Percentiles rank a stretch among this genome's conserved stretches.
These are phyloP conservation scores for Amphirosellinia nigrospora DNA, from an alignment of 495 filamentous ascomycete species.

Conservation along the genomic window DNA sequence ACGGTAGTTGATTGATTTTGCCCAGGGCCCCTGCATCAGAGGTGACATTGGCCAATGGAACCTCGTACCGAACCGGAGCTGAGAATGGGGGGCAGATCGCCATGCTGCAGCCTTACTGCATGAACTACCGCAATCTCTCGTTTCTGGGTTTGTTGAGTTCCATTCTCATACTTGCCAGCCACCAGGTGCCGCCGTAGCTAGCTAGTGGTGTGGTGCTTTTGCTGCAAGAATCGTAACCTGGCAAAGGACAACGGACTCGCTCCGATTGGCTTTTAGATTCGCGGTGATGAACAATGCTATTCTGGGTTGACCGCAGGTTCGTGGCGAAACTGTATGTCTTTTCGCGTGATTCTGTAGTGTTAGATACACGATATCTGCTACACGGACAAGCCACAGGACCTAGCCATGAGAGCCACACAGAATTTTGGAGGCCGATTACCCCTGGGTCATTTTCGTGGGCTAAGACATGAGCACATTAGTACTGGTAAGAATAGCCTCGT, in stretches of 20 bases:
- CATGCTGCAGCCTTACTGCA: constrained; percentile 14
- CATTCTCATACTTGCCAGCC: background rate
- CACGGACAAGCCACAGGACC: no score
- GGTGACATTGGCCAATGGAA: background rate
- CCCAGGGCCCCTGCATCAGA: background rate
- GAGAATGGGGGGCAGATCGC: background rate
- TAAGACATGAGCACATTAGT: no score
- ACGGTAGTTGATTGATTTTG: constrained; percentile 11
- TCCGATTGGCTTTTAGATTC: constrained; percentile 7
- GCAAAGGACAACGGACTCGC: background rate
- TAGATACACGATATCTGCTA: no score
- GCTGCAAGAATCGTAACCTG: constrained; percentile 1
- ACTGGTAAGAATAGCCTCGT: no score
- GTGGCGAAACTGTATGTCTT: background rate
- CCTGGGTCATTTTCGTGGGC: no score
- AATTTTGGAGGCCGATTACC: no score
- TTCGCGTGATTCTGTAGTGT: background rate
- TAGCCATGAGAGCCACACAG: no score
- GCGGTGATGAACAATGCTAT: background rate
- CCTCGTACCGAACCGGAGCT: no score
- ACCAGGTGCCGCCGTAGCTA: background rate
- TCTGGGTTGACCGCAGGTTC: background rate
- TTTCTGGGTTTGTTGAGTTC: background rate
- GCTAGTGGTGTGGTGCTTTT: background rate
- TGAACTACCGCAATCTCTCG: constrained; percentile 8